Conservation (phyloP, 768 basidiomycete genomes). For the Termitomyces sp. region DNA sequence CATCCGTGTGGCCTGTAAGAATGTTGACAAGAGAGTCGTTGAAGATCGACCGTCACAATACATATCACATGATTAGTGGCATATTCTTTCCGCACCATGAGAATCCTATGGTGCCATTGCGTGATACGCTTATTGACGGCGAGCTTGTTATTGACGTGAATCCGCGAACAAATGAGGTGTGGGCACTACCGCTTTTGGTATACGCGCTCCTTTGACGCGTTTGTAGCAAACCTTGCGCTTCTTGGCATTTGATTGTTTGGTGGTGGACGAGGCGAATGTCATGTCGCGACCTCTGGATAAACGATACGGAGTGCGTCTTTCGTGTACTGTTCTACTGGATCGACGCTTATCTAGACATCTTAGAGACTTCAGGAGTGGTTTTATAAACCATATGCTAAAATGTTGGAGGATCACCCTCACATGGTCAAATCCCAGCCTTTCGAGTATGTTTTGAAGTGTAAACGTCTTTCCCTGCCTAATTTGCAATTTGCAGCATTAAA, state of each 20-base stretch:
- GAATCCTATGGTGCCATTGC: slow-evolving; percentile 57
- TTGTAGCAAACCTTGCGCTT: slow-evolving; percentile 74
- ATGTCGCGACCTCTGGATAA: slow-evolving; percentile 81
- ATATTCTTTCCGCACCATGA: slow-evolving; percentile 91
- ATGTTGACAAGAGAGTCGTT: neutral
- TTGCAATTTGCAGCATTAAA: slow-evolving; percentile 50
- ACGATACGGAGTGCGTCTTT: slow-evolving; percentile 75
- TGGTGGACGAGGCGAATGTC: slow-evolving; percentile 79
- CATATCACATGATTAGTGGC: slow-evolving; percentile 68
- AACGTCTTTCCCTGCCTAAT: slow-evolving; percentile 3
- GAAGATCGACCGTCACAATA: slow-evolving; percentile 94
- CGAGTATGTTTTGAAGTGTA: slow-evolving; percentile 52
- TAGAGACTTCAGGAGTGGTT: slow-evolving; percentile 83
- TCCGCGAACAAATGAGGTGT: slow-evolving; percentile 64
- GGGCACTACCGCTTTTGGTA: neutral
- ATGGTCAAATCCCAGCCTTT: slow-evolving; percentile 69
- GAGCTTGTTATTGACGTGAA: slow-evolving; percentile 92
- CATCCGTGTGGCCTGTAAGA: neutral
- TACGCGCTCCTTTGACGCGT: neutral
- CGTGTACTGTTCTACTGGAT: neutral
- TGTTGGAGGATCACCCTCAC: slow-evolving; percentile 63
- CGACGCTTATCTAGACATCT: slow-evolving; percentile 5
- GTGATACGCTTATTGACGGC: slow-evolving; percentile 84
- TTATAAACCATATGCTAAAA: slow-evolving; percentile 70
- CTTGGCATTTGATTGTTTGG: slow-evolving; percentile 90